phyloP scores from a whole-genome alignment of 768 basidiomycete species.

The Suillus subalutaceus region DNA sequence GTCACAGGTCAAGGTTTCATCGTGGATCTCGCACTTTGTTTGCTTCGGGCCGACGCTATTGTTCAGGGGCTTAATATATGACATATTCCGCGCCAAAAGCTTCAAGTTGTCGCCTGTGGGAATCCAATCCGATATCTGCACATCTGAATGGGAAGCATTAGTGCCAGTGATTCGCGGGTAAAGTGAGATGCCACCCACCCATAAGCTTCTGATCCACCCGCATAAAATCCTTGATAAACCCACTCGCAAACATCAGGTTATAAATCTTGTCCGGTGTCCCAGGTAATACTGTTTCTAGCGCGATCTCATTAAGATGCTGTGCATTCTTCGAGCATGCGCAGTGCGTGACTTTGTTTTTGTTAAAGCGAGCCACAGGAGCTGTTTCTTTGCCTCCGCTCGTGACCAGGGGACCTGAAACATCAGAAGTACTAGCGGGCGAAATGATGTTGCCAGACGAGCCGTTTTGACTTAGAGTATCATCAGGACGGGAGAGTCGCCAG shows the following conservation, averaged over 20 bases:
- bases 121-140: slow-evolving; percentile 95
- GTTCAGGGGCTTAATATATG: slow-evolving; percentile 92
- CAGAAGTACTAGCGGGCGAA: slow-evolving; percentile 24
- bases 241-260: slow-evolving; percentile 94
- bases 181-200: slow-evolving; percentile 54
- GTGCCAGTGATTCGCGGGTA: not conserved
- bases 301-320: slow-evolving; percentile 70
- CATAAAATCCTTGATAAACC: slow-evolving; percentile 95
- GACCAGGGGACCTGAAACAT: slow-evolving; percentile 9
- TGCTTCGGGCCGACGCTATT: slow-evolving; percentile 91
- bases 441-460: slow-evolving; percentile 22
- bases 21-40: slow-evolving; percentile 93
- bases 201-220: slow-evolving; percentile 82
- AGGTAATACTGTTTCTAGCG: slow-evolving; percentile 79
- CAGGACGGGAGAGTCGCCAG: slow-evolving; percentile 89
- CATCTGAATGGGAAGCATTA: slow-evolving; percentile 52
- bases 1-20: slow-evolving; percentile 80
- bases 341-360: slow-evolving; percentile 65
- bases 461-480: slow-evolving; percentile 38
- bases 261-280: slow-evolving; percentile 95
- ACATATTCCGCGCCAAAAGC: slow-evolving; percentile 81
- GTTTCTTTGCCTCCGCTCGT: slow-evolving; percentile 8
- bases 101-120: slow-evolving; percentile 64
- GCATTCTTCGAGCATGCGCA: slow-evolving; percentile 77
- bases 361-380: slow-evolving; percentile 22